A percentile compares a stretch with the other conserved stretches of the same genome.
phyloP scores from a whole-genome alignment of 2,329 filamentous ascomycete genomes.

The Botrytis medusae region DNA sequence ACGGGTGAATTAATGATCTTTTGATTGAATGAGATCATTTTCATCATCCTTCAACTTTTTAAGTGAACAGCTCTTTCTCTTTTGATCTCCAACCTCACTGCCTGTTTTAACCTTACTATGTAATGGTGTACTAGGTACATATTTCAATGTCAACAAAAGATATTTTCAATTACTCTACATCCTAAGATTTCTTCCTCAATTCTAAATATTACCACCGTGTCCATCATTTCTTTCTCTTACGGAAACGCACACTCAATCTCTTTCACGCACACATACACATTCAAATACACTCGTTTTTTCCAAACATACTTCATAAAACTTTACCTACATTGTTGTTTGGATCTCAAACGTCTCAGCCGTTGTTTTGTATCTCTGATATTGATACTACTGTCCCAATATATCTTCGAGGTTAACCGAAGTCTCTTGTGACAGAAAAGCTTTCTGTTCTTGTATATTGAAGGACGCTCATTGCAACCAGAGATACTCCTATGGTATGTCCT shows the following conservation, averaged over 20 bases:
- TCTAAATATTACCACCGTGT: slow-evolving; percentile 12
- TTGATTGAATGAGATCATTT: not conserved
- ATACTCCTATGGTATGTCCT: not conserved
- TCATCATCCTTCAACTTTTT: not conserved
- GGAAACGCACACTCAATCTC: not conserved
- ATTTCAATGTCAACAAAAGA: not conserved
- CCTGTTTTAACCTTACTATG: slow-evolving; percentile 11
- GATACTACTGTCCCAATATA: not conserved
- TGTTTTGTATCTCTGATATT: not conserved
- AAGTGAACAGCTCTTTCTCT: slow-evolving; percentile 10
- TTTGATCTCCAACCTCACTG: slow-evolving; percentile 5
- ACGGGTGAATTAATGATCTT: not conserved
- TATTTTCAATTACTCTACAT: not conserved
- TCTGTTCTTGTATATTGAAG: not conserved
- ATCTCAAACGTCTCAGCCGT: slow-evolving; percentile 1
- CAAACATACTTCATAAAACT: not conserved
- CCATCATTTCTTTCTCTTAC: slow-evolving; percentile 19
- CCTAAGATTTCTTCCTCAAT: slow-evolving; percentile 8
- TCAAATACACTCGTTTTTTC: slow-evolving; percentile 21
- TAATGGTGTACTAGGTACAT: slow-evolving; percentile 4
- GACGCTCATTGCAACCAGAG: not conserved
- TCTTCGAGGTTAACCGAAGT: not conserved
- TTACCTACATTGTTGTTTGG: not conserved
- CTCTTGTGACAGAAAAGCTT: not conserved
- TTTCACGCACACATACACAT: slow-evolving; percentile 7